phyloP scores from a whole-genome alignment of 129 eudicot species.

The Artemisia tridentata region DNA sequence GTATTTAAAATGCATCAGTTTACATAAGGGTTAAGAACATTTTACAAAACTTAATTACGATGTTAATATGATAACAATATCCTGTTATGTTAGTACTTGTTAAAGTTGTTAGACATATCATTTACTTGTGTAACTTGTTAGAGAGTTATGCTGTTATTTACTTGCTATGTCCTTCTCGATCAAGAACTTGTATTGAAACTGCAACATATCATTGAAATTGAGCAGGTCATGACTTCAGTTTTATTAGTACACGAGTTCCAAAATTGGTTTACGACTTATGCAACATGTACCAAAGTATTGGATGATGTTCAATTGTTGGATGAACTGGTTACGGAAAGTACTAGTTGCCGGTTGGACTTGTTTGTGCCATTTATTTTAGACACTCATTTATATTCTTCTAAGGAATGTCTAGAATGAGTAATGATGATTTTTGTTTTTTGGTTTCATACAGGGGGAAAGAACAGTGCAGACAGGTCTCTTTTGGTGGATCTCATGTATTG shows the following conservation, averaged over 20 bases:
- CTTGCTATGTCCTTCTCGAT: neutral
- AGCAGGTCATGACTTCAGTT: conserved; percentile 1
- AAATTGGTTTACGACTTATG: neutral
- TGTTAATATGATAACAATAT: too few species aligned
- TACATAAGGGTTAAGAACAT: too few species aligned
- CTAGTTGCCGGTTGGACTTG: neutral
- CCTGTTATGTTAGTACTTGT: too few species aligned
- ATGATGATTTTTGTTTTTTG: neutral
- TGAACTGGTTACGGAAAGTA: conserved; percentile 18
- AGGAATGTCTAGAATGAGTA: neutral
- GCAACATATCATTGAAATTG: conserved; percentile 4
- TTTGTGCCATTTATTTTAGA: neutral
- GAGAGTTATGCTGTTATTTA: neutral
- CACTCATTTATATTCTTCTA: neutral
- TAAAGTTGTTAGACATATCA: too few species aligned
- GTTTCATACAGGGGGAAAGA: conserved; percentile 69
- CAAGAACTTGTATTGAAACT: neutral
- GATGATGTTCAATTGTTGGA: conserved; percentile 11
- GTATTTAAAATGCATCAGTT: too few species aligned
- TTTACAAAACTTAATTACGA: too few species aligned
- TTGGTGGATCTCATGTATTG: conserved; percentile 90
- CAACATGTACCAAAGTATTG: conserved; percentile 4
- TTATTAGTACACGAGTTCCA: neutral
- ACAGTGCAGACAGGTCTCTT: conserved; percentile 96
- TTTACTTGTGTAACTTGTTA: neutral